These are phyloP conservation scores for Raffaelea ambrosiae DNA, from an alignment of 2,329 filamentous ascomycete species.

Conservation along the genomic window DNA sequence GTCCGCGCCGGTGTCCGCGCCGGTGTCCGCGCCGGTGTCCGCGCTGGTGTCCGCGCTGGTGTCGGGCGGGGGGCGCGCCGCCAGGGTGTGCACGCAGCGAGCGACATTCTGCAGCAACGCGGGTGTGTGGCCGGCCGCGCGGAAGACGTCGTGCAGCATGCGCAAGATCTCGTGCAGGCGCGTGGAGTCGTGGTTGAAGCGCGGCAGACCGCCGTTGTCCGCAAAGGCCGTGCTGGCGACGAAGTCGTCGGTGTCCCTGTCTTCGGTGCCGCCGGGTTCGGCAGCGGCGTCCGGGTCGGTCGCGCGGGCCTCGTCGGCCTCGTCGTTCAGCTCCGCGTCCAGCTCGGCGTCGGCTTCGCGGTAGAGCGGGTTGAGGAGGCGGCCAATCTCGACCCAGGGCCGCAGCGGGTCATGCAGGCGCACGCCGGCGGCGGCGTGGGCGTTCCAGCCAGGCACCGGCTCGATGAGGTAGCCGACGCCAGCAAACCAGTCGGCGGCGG, in stretches of 20 bases:
- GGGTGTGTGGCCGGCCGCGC: no score
- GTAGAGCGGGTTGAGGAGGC: background rate
- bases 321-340: no score
- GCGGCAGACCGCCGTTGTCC: background rate
- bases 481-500: background rate
- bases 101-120: no score
- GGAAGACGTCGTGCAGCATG: background rate
- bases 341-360: background rate
- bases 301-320: no score
- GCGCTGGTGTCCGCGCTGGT: no score
- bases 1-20: background rate
- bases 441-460: background rate
- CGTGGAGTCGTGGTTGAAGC: conserved; percentile 5
- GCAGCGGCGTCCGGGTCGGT: no score
- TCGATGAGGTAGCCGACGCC: background rate
- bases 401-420: background rate
- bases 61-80: no score
- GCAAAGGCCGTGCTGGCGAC: no score
- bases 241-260: no score
- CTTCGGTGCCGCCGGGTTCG: background rate
- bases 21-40: background rate
- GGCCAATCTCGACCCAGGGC: background rate
- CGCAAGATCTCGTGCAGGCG: background rate
- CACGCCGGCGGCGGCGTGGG: background rate
- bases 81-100: no score